phyloP scores from a whole-genome alignment of 202 grass and related monocot species.

The Panicum hallii region DNA sequence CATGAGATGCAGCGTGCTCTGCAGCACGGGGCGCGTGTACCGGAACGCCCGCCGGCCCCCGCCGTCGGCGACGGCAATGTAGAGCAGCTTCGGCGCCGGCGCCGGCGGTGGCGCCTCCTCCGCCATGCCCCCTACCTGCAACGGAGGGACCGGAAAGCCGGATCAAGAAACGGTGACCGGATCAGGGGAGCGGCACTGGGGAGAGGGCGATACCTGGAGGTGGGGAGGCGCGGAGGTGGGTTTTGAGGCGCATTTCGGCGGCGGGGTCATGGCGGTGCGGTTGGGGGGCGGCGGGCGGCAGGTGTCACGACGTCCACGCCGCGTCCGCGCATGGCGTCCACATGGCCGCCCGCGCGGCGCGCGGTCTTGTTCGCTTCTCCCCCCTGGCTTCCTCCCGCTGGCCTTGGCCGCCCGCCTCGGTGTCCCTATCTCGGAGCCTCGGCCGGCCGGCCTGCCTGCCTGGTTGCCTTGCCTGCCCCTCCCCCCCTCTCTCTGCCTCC shows the following conservation, averaged over 20 bases:
- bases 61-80: slow-evolving; percentile 83
- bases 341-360: slow-evolving; percentile 53
- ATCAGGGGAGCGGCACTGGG: slow-evolving; percentile 16
- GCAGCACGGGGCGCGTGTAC: slow-evolving; percentile 86
- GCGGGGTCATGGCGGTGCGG: slow-evolving; percentile 41
- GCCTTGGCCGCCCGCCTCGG: neutral
- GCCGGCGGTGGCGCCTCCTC: slow-evolving; percentile 47
- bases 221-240: slow-evolving; percentile 2
- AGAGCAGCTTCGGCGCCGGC: slow-evolving; percentile 70
- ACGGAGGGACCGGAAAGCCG: neutral
- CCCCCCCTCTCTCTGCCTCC: neutral
- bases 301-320: slow-evolving; percentile 63
- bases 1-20: slow-evolving; percentile 99
- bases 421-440: neutral
- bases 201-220: slow-evolving; percentile 16
- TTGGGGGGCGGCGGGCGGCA: slow-evolving; percentile 38
- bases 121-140: slow-evolving; percentile 44
- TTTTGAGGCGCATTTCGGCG: slow-evolving; percentile 60
- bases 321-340: slow-evolving; percentile 62
- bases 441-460: no score
- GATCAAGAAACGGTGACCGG: slow-evolving; percentile 36
- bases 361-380: slow-evolving; percentile 2
- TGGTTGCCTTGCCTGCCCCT: no score
- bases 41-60: slow-evolving; percentile 59
- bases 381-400: neutral